Evolutionary conservation across 2,329 filamentous ascomycete genomes (phyloP).

Genomic region (Sarocladium kiliense): DNA sequence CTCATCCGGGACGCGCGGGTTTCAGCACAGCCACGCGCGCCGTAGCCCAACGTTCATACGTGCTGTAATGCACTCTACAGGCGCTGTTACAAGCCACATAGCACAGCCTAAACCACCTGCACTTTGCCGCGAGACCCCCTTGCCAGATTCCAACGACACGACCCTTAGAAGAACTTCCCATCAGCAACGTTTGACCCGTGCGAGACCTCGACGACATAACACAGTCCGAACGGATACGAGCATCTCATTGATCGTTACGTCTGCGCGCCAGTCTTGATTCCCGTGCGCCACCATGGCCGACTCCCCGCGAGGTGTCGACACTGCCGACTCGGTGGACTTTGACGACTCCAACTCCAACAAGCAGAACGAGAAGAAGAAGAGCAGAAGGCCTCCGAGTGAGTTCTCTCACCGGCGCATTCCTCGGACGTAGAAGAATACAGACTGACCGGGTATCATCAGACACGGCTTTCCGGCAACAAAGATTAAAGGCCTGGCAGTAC

Average conservation of each 20-base stretch:
- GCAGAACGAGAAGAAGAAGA: conserved; percentile 75
- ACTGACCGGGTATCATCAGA: conserved; percentile 48
- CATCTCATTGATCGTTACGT: too few relatives aligned
- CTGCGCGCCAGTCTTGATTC: background rate
- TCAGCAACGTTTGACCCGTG: background rate
- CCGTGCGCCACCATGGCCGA: conserved; percentile 37
- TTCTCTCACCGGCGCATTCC: conserved; percentile 11
- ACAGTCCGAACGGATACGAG: background rate
- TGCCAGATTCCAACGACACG: conserved; percentile 3
- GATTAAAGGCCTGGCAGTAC: conserved; percentile 97
- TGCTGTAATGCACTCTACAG: background rate
- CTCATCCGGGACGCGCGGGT: conserved; percentile 4
- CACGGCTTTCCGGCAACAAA: conserved; percentile 94
- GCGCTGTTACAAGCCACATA: background rate
- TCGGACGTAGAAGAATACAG: background rate
- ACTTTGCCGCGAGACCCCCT: background rate
- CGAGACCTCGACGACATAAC: background rate
- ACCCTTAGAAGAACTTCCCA: background rate
- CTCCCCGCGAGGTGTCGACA: conserved; percentile 37
- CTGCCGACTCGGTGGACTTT: conserved; percentile 49
- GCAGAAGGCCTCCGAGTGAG: conserved; percentile 82
- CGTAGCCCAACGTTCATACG: background rate
- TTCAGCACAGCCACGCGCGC: conserved; percentile 6
- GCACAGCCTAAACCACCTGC: background rate
- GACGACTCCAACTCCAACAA: conserved; percentile 49